Percentiles rank a stretch among this genome's conserved stretches.
Evolutionary conservation across 352 stramenopile genomes (phyloP).

Genomic region (Nothophytophthora sp.): DNA sequence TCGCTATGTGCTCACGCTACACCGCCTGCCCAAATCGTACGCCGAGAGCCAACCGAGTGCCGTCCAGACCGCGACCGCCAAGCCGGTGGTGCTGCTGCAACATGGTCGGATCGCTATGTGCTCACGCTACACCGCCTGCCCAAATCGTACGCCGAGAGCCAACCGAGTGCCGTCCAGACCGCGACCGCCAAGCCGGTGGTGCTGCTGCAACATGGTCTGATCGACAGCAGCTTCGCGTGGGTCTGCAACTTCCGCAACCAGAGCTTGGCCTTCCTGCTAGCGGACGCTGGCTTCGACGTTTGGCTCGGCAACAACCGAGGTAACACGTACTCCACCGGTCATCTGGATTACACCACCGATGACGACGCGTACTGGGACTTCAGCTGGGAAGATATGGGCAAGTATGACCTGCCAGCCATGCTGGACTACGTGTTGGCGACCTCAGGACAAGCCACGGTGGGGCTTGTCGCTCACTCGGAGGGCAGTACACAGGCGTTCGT

Average conservation of each 20-base stretch:
- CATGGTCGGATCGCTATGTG: constrained; percentile 53
- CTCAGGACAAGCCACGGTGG: constrained; percentile 31
- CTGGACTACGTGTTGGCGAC: constrained; percentile 36
- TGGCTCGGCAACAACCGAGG: constrained; percentile 72
- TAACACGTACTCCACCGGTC: constrained; percentile 50
- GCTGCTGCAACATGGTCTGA: constrained; percentile 49
- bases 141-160: constrained; percentile 40
- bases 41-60: constrained; percentile 23
- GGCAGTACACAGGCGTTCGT: constrained; percentile 55
- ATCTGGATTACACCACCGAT: constrained; percentile 39
- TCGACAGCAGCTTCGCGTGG: constrained; percentile 56
- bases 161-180: constrained; percentile 15
- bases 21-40: constrained; percentile 50
- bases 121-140: constrained; percentile 55
- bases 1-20: constrained; percentile 58
- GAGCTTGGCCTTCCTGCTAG: constrained; percentile 51
- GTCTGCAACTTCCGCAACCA: constrained; percentile 56
- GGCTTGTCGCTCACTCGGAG: constrained; percentile 51
- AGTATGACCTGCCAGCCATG: constrained; percentile 51
- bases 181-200: constrained; percentile 35
- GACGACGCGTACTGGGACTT: constrained; percentile 56
- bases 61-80: constrained; percentile 21
- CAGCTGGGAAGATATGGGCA: constrained; percentile 55
- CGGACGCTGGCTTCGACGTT: constrained; percentile 56
- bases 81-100: constrained; percentile 44